phyloP scores from a whole-genome alignment of 2,329 filamentous ascomycete species.

The Colletotrichum filicis region DNA sequence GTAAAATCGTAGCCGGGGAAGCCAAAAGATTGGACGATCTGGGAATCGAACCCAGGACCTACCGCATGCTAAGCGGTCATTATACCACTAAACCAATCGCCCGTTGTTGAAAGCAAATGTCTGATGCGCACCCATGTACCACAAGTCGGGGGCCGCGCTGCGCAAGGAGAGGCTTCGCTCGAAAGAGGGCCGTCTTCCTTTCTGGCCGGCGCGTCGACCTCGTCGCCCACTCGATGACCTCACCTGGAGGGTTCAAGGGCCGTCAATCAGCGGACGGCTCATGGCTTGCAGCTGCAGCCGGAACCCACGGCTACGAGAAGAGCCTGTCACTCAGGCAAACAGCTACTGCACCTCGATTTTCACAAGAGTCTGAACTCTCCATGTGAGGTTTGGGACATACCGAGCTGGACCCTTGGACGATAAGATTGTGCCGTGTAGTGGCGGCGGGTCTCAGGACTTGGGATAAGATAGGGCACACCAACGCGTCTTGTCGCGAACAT shows the following conservation, averaged over 20 bases:
- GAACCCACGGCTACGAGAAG: neutral
- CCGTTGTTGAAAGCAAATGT: slow-evolving; percentile 6
- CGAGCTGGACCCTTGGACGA: too few relatives aligned
- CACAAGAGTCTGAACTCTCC: neutral
- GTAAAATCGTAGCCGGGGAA: rapidly evolving
- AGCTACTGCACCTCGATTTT: neutral
- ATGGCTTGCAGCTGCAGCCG: too few relatives aligned
- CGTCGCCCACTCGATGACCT: neutral
- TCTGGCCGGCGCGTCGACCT: neutral
- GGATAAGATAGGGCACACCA: slow-evolving; percentile 13
- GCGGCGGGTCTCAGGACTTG: neutral
- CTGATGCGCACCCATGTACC: too few relatives aligned
- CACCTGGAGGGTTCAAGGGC: neutral
- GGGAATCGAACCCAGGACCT: slow-evolving; percentile 35
- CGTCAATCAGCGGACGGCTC: too few relatives aligned
- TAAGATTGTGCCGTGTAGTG: neutral
- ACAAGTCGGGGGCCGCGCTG: too few relatives aligned
- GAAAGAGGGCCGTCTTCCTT: neutral
- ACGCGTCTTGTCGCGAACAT: slow-evolving; percentile 16
- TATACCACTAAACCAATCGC: slow-evolving; percentile 36
- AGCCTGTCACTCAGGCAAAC: too few relatives aligned
- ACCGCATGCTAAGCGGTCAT: slow-evolving; percentile 35
- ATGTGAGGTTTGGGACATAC: too few relatives aligned
- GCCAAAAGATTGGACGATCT: slow-evolving; percentile 24
- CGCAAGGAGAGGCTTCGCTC: too few relatives aligned